Base-by-base conservation (phyloP, 345 rosid species). In the Mangifera indica region DNA sequence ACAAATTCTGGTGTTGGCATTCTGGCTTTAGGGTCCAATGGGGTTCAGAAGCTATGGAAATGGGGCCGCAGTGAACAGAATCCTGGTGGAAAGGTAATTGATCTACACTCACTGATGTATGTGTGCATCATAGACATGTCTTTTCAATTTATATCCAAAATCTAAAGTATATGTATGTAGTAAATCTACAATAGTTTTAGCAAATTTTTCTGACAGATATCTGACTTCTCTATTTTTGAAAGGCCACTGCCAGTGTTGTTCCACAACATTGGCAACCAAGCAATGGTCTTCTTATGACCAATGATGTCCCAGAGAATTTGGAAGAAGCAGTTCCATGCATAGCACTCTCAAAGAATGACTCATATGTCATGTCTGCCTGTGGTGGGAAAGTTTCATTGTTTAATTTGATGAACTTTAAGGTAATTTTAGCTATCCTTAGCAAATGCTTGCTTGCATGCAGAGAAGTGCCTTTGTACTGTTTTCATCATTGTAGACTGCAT, bases 341-440 rank as follows among this genome's bases (percentile, higher is more conserved):
- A 63, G 89, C 87, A 0, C 81, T 86, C 53, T 83, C 89, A 40
- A 86, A 86, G 81, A 86, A 86, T 76, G 89, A 86, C 63, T 86
- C 87, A 5, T 86, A 83, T 44, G 86, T 86, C 12, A 86, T 86
- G 89, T 86, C 89, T 40, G 89, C 89, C 61, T 79, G 81, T 61
- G 89, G 89, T 52, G 86, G 89, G 70, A 86, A 80, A 34, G 81
- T 86, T 67, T 83, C 87, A 0, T 74, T 86, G 71, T 86, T 86
- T 77, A 86, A 83, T 67, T 83, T 86, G 89, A 83, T 81, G 87
- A 86, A 86, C 72, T 86, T 86, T 72, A 83, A 83, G 82, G 89
- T 78, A 63, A 67, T 74, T 66, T 20, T 37, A 0, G 58, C 34
- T 25, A n/a, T 48, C 29, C n/a, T 40, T 18, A 18, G 46, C 60